A percentile compares a stretch with the other conserved stretches of the same genome.
Conservation (phyloP, 2,329 filamentous ascomycete species). For the Aspergillus brunneoviolaceus region DNA sequence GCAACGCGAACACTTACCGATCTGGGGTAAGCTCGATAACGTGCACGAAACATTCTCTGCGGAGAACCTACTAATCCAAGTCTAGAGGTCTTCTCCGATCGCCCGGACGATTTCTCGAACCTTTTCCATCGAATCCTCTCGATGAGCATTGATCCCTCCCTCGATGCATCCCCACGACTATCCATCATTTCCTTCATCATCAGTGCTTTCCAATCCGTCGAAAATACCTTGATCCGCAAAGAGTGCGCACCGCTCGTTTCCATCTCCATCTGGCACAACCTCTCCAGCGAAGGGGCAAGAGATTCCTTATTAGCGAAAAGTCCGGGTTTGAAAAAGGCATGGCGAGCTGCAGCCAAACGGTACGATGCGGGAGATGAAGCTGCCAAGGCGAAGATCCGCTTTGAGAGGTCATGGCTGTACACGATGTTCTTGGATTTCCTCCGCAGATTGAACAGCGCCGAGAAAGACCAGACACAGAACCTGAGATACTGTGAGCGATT, state of each 20-base stretch:
- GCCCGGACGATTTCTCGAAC: slow-evolving; percentile 77
- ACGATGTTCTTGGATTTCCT: slow-evolving; percentile 82
- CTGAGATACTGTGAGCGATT: slow-evolving; percentile 89
- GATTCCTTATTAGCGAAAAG: slow-evolving; percentile 71
- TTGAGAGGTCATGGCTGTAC: slow-evolving; percentile 93
- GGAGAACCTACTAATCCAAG: slow-evolving; percentile 30
- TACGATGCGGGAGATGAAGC: slow-evolving; percentile 82
- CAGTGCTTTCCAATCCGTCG: slow-evolving; percentile 87
- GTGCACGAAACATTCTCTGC: background rate
- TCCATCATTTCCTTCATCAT: slow-evolving; percentile 90
- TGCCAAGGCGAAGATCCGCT: slow-evolving; percentile 75
- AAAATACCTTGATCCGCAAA: slow-evolving; percentile 84
- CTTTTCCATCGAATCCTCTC: slow-evolving; percentile 88
- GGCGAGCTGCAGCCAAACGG: slow-evolving; percentile 81
- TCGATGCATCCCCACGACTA: slow-evolving; percentile 67
- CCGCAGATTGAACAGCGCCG: slow-evolving; percentile 62
- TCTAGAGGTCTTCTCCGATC: slow-evolving; percentile 71
- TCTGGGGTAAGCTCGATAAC: slow-evolving; percentile 67
- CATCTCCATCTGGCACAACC: slow-evolving; percentile 92
- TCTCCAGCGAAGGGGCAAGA: slow-evolving; percentile 73
- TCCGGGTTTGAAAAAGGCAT: slow-evolving; percentile 78
- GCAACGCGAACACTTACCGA: slow-evolving; percentile 78
- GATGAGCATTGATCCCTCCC: slow-evolving; percentile 72
- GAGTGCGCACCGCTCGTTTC: slow-evolving; percentile 95
- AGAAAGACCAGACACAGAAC: slow-evolving; percentile 54